A percentile compares a stretch with the other conserved stretches of the same genome.
These are phyloP conservation scores for Brassica napus DNA, from an alignment of 345 rosid species.

Conservation along the genomic window DNA sequence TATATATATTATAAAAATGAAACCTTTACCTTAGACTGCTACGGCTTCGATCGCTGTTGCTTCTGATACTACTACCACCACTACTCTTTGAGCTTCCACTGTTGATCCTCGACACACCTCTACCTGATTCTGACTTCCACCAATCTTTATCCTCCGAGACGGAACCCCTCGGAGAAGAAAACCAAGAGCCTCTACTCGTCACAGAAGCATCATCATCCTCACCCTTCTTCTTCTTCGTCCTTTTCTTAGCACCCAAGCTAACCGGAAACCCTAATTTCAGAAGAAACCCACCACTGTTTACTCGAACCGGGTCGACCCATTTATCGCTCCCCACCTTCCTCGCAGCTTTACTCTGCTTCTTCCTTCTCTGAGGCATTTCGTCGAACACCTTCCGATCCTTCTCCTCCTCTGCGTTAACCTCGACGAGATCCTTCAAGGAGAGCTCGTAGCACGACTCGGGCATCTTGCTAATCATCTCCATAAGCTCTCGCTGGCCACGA, in stretches of 20 bases:
- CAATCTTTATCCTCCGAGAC: slow-evolving; percentile 57
- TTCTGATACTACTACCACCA: slow-evolving; percentile 53
- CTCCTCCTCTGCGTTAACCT: slow-evolving; percentile 44
- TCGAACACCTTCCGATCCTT: slow-evolving; percentile 18
- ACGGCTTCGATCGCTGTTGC: slow-evolving; percentile 41
- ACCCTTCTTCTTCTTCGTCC: slow-evolving; percentile 35
- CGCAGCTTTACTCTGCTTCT: slow-evolving; percentile 11
- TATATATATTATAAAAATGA: neutral
- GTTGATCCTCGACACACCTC: slow-evolving; percentile 34
- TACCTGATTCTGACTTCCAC: slow-evolving; percentile 56
- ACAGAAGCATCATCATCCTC: slow-evolving; percentile 20
- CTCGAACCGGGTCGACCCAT: slow-evolving; percentile 41
- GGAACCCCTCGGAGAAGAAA: slow-evolving; percentile 50
- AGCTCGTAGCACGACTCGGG: slow-evolving; percentile 91
- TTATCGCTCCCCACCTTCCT: slow-evolving; percentile 38
- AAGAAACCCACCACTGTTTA: slow-evolving; percentile 60
- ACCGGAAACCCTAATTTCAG: slow-evolving; percentile 70
- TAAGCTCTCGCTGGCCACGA: slow-evolving; percentile 84
- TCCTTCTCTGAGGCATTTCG: slow-evolving; percentile 26
- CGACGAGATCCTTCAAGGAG: slow-evolving; percentile 80
- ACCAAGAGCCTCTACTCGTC: slow-evolving; percentile 31
- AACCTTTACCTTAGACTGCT: slow-evolving; percentile 42
- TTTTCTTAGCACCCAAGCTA: slow-evolving; percentile 50
- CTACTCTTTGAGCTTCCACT: slow-evolving; percentile 52
- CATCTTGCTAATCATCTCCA: slow-evolving; percentile 91